Evolutionary conservation across 352 stramenopile genomes (phyloP).

Genomic region (Phytopythium mirpurense): DNA sequence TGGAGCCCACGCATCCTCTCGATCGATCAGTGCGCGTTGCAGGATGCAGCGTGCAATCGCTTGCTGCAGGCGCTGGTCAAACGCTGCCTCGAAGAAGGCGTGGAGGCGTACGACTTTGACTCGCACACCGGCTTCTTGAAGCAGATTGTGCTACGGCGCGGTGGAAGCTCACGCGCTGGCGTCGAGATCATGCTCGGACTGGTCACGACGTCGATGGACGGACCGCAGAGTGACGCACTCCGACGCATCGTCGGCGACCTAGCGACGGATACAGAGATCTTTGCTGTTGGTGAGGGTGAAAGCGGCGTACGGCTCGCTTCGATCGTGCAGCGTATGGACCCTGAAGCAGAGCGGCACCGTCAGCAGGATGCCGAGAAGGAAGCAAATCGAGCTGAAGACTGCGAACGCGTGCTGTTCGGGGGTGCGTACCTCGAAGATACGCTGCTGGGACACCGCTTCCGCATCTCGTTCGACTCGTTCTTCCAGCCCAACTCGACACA

Average conservation of each 20-base stretch:
- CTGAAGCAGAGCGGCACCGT: conserved; percentile 48
- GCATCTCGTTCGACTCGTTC: conserved; percentile 70
- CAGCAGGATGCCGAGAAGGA: background rate
- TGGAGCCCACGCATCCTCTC: conserved; percentile 70
- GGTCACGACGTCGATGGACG: conserved; percentile 44
- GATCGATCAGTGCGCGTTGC: conserved; percentile 53
- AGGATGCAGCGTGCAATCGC: conserved; percentile 33
- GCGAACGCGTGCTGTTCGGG: conserved; percentile 41
- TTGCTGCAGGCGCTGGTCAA: conserved; percentile 32
- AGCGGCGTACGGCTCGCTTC: conserved; percentile 32
- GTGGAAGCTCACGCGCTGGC: conserved; percentile 12
- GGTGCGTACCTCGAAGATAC: conserved; percentile 43
- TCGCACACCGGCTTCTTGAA: conserved; percentile 57
- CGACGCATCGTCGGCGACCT: conserved; percentile 28
- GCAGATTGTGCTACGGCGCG: conserved; percentile 58
- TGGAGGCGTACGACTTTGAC: conserved; percentile 60
- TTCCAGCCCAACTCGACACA: conserved; percentile 75
- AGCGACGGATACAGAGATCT: conserved; percentile 2
- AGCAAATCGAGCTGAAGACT: background rate
- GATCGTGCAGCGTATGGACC: conserved; percentile 56
- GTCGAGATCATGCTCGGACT: conserved; percentile 65
- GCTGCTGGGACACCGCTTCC: conserved; percentile 53
- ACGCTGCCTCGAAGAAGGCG: conserved; percentile 17
- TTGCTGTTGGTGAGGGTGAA: background rate
- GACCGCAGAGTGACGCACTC: conserved; percentile 25